Evolutionary conservation across 176 grass and related monocot genomes (phyloP).

Genomic region (Triticum turgidum): DNA sequence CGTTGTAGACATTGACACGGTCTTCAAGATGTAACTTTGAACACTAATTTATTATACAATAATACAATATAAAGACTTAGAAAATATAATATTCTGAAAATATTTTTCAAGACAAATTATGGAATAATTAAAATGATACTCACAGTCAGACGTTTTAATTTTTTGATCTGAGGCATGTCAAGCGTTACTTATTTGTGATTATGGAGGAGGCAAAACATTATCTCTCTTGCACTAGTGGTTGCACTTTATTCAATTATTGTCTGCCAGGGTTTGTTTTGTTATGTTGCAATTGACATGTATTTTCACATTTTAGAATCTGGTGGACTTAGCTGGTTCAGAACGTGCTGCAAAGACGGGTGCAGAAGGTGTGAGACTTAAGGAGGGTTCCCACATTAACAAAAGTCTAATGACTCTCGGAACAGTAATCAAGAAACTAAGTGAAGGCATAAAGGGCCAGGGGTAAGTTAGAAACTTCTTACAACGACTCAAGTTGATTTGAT

Average conservation of each 20-base stretch:
- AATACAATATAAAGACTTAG: neutral
- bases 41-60: neutral
- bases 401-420: constrained; percentile 91
- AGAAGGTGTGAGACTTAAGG: constrained; percentile 89
- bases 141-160: neutral
- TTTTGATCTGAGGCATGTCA: neutral
- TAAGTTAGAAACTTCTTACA: constrained; percentile 41
- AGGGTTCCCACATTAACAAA: constrained; percentile 99
- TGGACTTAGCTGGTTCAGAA: constrained; percentile 97
- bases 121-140: neutral
- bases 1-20: neutral
- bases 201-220: neutral
- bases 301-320: constrained; percentile 72
- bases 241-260: neutral
- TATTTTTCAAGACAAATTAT: neutral
- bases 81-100: neutral
- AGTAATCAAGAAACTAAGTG: constrained; percentile 93
- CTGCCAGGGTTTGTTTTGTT: neutral
- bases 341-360: constrained; percentile 95
- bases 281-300: constrained; percentile 17
- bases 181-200: neutral
- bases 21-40: neutral
- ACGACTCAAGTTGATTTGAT: constrained; percentile 16
- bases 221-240: neutral
- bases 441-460: constrained; percentile 88